Base-by-base conservation (phyloP, 2,329 filamentous ascomycete species). In the Aphanoascus verrucosus region DNA sequence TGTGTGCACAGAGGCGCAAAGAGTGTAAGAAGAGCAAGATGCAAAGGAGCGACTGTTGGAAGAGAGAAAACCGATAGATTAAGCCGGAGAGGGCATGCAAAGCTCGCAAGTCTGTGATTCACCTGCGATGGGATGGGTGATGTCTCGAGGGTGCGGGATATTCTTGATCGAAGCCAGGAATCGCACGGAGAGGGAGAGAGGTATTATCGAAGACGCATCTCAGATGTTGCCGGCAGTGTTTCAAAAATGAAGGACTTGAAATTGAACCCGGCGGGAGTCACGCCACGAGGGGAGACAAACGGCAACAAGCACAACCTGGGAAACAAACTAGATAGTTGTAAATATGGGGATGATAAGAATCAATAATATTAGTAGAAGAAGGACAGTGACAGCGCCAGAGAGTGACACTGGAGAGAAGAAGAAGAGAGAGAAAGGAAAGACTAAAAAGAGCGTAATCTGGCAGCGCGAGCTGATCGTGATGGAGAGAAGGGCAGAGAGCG, bases 391-490 rank as follows among this genome's bases (percentile, higher is more conserved):
- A 57, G 49, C 57, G 51, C 53, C 49, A 56, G 55, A 56, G 57
- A 58, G 52, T 40, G 49, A 56, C 53, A 61, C 57, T 55, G 57
- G 56, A 58, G 54, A 58, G 55, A 55, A 60, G 59, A 60, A 58
- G 58, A 57, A 57, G 57, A 62, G 67, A 64, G 63, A 67, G 65
- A 68, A 63, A 67, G 62, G 59, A 57, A 55, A 60, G 50, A 42
- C 19, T 52, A 58, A 55, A 55, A 58, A 47, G 52, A 42, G 52
- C 9, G 45, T 37, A 37, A 49, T 48, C 45, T 49, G 44, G 45
- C 45, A 35, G 7, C 20, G 28, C 35, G 31, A 32, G 44, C 23
- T 28, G 38, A 38, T 17, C 23, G 45, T 44, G 53, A 49, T 49
- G 52, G 19, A 38, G 54, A 53, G 41, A 37, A 28, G 52, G 47